Evolutionary conservation across 2,329 filamentous ascomycete species (phyloP).

Genomic region (Cordyceps farinosa): DNA sequence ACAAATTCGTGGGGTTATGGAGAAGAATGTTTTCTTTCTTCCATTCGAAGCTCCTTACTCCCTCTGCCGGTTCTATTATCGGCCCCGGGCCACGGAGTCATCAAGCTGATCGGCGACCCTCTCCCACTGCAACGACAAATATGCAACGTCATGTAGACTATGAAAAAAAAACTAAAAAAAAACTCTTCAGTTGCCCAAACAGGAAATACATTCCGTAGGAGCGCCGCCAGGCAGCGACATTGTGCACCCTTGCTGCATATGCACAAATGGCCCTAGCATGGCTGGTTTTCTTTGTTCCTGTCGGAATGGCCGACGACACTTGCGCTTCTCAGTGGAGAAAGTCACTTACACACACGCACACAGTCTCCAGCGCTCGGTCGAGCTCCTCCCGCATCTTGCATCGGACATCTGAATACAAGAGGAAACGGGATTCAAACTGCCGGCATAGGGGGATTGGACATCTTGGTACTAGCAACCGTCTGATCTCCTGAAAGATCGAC

Average conservation of each 20-base stretch:
- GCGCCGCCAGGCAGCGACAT: constrained; percentile 1
- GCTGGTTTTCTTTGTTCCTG: background rate
- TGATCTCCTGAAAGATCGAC: background rate
- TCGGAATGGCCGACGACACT: constrained; percentile 10
- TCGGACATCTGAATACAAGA: background rate
- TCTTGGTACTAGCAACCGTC: background rate
- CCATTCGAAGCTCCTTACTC: too few relatives aligned
- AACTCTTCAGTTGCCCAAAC: background rate
- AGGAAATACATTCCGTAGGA: background rate
- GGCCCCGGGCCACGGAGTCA: constrained; percentile 7
- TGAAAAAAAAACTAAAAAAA: background rate
- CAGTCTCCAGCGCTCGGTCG: background rate
- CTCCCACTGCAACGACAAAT: background rate
- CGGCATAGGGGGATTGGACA: background rate
- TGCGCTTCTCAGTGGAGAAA: background rate
- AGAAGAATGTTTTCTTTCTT: background rate
- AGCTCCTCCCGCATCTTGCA: background rate
- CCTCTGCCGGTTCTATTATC: background rate
- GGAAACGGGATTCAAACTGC: constrained; percentile 1
- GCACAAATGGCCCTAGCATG: background rate
- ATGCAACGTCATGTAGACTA: background rate
- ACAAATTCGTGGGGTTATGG: too few relatives aligned
- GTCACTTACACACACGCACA: background rate
- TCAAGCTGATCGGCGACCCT: constrained; percentile 10
- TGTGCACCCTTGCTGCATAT: constrained; percentile 1